phyloP scores from a whole-genome alignment of 495 filamentous ascomycete genomes.

The Xylaria scruposa region DNA sequence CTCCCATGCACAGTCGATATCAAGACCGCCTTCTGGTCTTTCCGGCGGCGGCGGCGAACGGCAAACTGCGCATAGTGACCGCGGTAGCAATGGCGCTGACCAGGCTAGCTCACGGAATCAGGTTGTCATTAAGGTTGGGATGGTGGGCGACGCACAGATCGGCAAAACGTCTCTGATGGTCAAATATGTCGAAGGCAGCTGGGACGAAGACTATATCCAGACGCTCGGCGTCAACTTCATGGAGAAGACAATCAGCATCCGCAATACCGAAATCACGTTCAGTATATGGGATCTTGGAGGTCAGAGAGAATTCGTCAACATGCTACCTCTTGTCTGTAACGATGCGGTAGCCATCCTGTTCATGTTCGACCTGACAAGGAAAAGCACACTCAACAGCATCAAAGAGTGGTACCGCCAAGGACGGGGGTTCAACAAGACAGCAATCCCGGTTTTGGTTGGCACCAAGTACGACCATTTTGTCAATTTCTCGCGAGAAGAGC shows the following conservation, averaged over 20 bases:
- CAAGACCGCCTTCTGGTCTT: slow-evolving; percentile 58
- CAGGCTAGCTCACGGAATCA: slow-evolving; percentile 71
- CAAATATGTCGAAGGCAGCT: slow-evolving; percentile 98
- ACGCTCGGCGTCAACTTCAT: slow-evolving; percentile 99
- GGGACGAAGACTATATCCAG: slow-evolving; percentile 99
- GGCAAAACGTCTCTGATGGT: slow-evolving; percentile 99
- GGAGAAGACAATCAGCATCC: slow-evolving; percentile 99
- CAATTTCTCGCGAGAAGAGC: slow-evolving; percentile 95
- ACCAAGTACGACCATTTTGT: slow-evolving; percentile 99
- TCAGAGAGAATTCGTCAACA: slow-evolving; percentile 98
- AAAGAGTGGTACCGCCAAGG: slow-evolving; percentile 99
- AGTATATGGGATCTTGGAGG: slow-evolving; percentile 99
- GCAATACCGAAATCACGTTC: slow-evolving; percentile 99
- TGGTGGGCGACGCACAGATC: slow-evolving; percentile 99
- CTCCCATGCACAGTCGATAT: slow-evolving; percentile 45
- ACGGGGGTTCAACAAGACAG: slow-evolving; percentile 98
- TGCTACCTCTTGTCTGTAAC: slow-evolving; percentile 98
- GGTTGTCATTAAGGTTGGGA: slow-evolving; percentile 98
- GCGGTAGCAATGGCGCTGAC: slow-evolving; percentile 47
- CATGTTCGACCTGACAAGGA: slow-evolving; percentile 98
- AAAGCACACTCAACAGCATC: slow-evolving; percentile 97
- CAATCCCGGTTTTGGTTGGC: slow-evolving; percentile 93
- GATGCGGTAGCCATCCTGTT: slow-evolving; percentile 98
- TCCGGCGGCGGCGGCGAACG: slow-evolving; percentile 48
- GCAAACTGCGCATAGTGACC: slow-evolving; percentile 40